Base-by-base conservation (phyloP, 1,139 yeast genomes). In the Petasospora rhodanensis region DNA sequence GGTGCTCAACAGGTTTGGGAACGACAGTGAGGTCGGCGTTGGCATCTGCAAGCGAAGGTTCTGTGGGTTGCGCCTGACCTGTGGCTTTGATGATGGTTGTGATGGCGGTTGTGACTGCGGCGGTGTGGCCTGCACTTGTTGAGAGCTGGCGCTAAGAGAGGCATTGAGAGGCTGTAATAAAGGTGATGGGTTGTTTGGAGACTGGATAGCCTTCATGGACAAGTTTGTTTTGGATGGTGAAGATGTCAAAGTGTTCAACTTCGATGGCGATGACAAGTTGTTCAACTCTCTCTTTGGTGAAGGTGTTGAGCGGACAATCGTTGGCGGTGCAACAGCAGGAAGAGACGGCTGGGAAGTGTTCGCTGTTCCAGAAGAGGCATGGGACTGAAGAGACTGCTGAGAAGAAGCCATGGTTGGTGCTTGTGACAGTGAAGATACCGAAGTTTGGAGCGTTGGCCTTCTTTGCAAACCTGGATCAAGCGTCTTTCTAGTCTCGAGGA, bases 31-130 rank as follows among this genome's bases (percentile, higher is more conserved):
- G 0, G 69, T 58, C 11, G 76, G 75, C 4, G 64, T 58, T 8
- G 76, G 76, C 74, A 69, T 69, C 44, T 69, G 73, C 17, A 70
- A 51, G 32, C 68, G 61, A 24, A 68, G 38, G 35, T 66, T 65
- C 9, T 69, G 66, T 36, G 60, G 59, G 29, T 61, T 37, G 49
- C 50, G 30, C 25, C 39, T 42, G 16, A 43, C 20, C 10, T 33
- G 65, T 3, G 78, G 74, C 2, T 46, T 31, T 8, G 19, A 16
- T 19, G 14, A 17, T 18, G 20, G 24, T 26, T 26, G 27, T 26
- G 23, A 32, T 17, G 26, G 10, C 26, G 9, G 26, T 15, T 5
- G 27, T 11, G 11, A 31, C 10, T 15, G 41, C 35, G 4, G 46
- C 34, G 18, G 28, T 6, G 10, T n/a, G n/a, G n/a, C n/a, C 10